Conservation (phyloP, 257 asterid species). For the Solanum chiquidenum region DNA sequence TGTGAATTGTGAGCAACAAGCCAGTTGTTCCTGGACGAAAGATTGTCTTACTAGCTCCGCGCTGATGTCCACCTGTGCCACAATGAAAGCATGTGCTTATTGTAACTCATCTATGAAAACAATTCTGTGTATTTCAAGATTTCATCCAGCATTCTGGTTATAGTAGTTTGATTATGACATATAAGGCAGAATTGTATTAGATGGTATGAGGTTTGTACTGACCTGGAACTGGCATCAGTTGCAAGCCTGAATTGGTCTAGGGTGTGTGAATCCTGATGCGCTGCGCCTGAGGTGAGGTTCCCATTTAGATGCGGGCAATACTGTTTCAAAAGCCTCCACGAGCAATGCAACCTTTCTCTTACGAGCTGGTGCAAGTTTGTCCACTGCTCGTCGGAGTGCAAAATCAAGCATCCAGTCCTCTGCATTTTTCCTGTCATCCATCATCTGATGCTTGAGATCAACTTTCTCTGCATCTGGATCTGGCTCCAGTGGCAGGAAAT, state of each 20-base stretch:
- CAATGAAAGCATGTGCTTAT: neutral
- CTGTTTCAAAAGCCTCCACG: constrained; percentile 84
- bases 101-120: neutral
- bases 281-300: constrained; percentile 24
- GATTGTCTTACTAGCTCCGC: neutral
- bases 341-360: constrained; percentile 69
- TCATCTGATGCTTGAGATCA: constrained; percentile 66
- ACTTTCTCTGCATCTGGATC: constrained; percentile 64
- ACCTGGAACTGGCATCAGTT: constrained; percentile 34
- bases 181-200: neutral
- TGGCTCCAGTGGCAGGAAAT: constrained; percentile 51
- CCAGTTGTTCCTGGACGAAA: neutral
- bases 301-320: constrained; percentile 37
- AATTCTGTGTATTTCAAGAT: neutral
- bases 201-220: neutral
- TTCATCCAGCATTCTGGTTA: neutral
- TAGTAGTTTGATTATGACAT: neutral
- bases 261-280: constrained; percentile 15
- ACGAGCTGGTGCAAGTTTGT: constrained; percentile 67
- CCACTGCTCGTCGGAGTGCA: constrained; percentile 67
- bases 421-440: constrained; percentile 54
- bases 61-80: neutral
- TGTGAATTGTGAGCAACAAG: neutral
- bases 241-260: constrained; percentile 59
- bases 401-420: constrained; percentile 94